Evolutionary conservation across 1,284 basidiomycete species (phyloP).

Genomic region (Grifola frondosa): DNA sequence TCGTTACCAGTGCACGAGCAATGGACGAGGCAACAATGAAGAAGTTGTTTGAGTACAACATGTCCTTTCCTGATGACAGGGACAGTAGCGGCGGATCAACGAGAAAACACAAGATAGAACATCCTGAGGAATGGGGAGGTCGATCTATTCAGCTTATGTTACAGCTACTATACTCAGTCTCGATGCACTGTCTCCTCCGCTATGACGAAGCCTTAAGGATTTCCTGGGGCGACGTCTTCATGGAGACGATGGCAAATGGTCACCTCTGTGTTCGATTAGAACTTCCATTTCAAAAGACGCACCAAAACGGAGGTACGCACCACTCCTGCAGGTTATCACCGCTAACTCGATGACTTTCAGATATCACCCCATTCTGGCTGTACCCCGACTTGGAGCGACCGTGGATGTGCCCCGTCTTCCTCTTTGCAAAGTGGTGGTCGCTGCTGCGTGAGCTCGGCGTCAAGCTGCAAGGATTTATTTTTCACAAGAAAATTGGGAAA

Average conservation of each 20-base stretch:
- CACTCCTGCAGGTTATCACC: no score
- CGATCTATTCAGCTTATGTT: slow-evolving; percentile 20
- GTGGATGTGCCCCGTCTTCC: slow-evolving; percentile 11
- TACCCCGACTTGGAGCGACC: slow-evolving; percentile 8
- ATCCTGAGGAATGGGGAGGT: slow-evolving; percentile 18
- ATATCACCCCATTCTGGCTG: slow-evolving; percentile 15
- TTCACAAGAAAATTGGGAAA: no score
- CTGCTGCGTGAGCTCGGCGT: slow-evolving; percentile 2
- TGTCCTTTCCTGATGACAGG: not conserved
- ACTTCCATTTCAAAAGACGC: slow-evolving; percentile 15
- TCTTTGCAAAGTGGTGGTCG: slow-evolving; percentile 7
- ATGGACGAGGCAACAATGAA: slow-evolving; percentile 20
- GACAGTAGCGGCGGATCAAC: not conserved
- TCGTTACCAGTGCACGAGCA: slow-evolving; percentile 24
- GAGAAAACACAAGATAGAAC: slow-evolving; percentile 10
- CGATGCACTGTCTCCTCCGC: slow-evolving; percentile 24
- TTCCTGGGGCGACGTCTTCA: slow-evolving; percentile 18
- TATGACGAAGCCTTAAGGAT: slow-evolving; percentile 26
- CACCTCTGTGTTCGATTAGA: slow-evolving; percentile 1
- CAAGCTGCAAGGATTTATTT: slow-evolving; percentile 10
- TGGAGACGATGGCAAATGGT: not conserved
- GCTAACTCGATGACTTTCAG: no score
- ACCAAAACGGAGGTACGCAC: slow-evolving; percentile 14
- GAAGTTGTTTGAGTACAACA: slow-evolving; percentile 21
- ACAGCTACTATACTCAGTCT: slow-evolving; percentile 16